Evolutionary conservation across 345 rosid species (phyloP).

Genomic region (Bretschneidera sinensis): DNA sequence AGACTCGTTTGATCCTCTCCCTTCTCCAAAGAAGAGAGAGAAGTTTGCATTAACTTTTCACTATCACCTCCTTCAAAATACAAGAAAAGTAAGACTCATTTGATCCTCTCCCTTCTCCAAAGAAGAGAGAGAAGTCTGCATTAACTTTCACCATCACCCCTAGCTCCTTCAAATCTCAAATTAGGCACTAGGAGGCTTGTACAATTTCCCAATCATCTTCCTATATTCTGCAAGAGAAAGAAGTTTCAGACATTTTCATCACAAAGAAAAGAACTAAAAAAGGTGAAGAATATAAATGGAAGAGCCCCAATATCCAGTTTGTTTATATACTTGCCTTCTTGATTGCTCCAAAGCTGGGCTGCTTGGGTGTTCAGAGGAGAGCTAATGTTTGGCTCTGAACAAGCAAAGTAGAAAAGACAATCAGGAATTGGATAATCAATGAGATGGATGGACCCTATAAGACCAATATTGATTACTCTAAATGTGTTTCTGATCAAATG

Average conservation of each 20-base stretch:
- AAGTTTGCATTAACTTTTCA: too few relatives aligned
- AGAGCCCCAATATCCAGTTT: too few relatives aligned
- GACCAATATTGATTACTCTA: too few relatives aligned
- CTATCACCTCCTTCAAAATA: too few relatives aligned
- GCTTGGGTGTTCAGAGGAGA: conserved; percentile 95
- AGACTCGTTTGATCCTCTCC: background rate
- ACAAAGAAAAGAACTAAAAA: background rate
- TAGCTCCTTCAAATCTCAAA: background rate
- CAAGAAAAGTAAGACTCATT: background rate
- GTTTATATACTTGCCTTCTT: conserved; percentile 53
- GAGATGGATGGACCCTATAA: too few relatives aligned
- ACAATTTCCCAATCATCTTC: conserved; percentile 60
- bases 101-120: background rate
- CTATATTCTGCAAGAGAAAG: conserved; percentile 40
- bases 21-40: background rate
- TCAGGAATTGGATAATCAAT: too few relatives aligned
- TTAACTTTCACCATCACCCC: too few relatives aligned
- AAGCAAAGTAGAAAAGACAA: background rate
- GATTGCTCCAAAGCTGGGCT: conserved; percentile 93
- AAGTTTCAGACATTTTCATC: conserved; percentile 7
- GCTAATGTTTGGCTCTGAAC: conserved; percentile 78
- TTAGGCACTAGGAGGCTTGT: conserved; percentile 45
- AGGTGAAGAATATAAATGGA: conserved; percentile 1
- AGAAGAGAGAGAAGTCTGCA: background rate
- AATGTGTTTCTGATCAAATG: too few relatives aligned